Evolutionary conservation across 441 rosid species (phyloP), one percentile per base, ranked within the genome.

Genomic region (Codiaeum variegatum): DNA sequence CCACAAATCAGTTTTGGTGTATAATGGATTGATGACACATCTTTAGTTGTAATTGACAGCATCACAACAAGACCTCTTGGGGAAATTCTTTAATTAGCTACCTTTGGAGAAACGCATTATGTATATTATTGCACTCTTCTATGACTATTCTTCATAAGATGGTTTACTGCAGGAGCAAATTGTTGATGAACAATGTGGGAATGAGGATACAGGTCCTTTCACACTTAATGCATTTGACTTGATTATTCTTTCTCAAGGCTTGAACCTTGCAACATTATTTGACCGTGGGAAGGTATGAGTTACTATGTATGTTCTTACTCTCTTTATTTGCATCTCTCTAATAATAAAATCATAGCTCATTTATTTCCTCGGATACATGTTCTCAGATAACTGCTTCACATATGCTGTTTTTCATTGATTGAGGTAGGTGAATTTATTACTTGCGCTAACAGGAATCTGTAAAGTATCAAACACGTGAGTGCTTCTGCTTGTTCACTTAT

Each of bases 141-240:
- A 66, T 66, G 59, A 6, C 16, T 38, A 31, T 77, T 76, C 66
- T 70, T 64, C 56, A 68, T 71, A 66, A 56, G 62, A 49, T 77
- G 66, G 52, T 56, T 47, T 64, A 7, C 71, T 78, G 77, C 69
- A 90, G 99, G 96, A 86, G 78, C 87, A 76, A 70, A 74, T 69
- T 75, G 75, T 70, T 67, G 83, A 82, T 75, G 88, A 86, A 81
- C 88, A 82, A 38, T 67, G 69, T n/a, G 76, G 88, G 62, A 80
- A 76, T 71, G 90, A 85, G 75, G 92, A 90, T 74, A 76, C 74
- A 3, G 90, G 93, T 73, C 99, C 99, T 42, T 71, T 95, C 83
- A 83, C 73, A 82, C 93, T 92, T 52, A 92, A 94, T 84, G 99
- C 99, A 28, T 95, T 95, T 31, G 99, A 95, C 85, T 62, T 95